A percentile compares a stretch with the other conserved stretches of the same genome.
Conservation (phyloP, 164 flowering plant genomes). For the Paratinospora sagittata region DNA sequence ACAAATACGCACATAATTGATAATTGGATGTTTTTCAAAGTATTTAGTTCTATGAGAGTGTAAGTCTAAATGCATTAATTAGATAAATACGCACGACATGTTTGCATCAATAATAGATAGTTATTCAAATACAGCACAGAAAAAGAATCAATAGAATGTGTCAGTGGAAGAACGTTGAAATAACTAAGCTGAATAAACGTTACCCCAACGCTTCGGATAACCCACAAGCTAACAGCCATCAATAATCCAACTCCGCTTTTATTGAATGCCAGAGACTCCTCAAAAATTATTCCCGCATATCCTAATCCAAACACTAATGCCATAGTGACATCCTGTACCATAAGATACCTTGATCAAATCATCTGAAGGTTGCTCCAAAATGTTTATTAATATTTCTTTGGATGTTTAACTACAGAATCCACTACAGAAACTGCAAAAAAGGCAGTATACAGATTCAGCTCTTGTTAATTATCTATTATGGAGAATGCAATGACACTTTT, state of each 20-base stretch:
- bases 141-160: background rate
- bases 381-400: background rate
- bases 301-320: slow-evolving; percentile 81
- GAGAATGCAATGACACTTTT: background rate
- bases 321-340: slow-evolving; percentile 89
- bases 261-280: slow-evolving; percentile 95
- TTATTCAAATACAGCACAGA: background rate
- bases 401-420: background rate
- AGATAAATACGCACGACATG: background rate
- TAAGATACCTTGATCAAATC: slow-evolving; percentile 16
- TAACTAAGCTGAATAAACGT: slow-evolving; percentile 18
- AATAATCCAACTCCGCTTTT: slow-evolving; percentile 95
- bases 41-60: background rate
- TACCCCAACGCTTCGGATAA: slow-evolving; percentile 89
- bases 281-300: slow-evolving; percentile 92
- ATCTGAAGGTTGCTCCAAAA: slow-evolving; percentile 4
- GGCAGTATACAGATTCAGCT: background rate
- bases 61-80: background rate
- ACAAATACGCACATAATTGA: too few species aligned
- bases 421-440: background rate
- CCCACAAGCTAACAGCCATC: slow-evolving; percentile 98
- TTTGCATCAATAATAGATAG: background rate
- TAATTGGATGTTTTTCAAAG: background rate
- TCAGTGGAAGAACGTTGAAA: too few species aligned
- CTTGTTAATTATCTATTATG: background rate